Percentiles rank a stretch among this genome's conserved stretches.
phyloP scores from a whole-genome alignment of 176 grass and related monocot species.

The Oryza coarctata region DNA sequence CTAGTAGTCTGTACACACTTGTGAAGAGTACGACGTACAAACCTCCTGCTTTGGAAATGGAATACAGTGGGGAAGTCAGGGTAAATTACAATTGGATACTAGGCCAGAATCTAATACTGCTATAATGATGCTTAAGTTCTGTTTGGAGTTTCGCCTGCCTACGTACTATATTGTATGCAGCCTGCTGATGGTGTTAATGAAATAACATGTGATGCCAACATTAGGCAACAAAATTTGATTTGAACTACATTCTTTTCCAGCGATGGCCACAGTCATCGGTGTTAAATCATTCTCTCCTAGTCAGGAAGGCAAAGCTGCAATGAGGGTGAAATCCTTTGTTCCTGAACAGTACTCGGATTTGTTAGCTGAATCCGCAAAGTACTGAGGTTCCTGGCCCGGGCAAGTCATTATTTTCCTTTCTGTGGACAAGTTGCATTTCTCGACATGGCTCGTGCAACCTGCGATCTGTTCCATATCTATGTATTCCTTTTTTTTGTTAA shows the following conservation, averaged over 20 bases:
- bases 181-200: conserved; percentile 7
- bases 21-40: conserved; percentile 10
- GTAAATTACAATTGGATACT: neutral
- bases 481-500: neutral
- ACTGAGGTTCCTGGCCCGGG: conserved; percentile 22
- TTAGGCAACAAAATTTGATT: conserved; percentile 6
- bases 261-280: conserved; percentile 58
- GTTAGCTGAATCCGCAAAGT: conserved; percentile 6
- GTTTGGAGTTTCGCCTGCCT: conserved; percentile 8
- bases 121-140: conserved; percentile 16
- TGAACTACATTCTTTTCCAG: conserved; percentile 43
- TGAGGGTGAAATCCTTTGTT: conserved; percentile 82
- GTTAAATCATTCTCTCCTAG: conserved; percentile 64
- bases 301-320: conserved; percentile 30
- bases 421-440: neutral
- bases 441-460: neutral
- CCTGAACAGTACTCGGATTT: conserved; percentile 58
- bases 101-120: neutral
- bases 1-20: conserved; percentile 30
- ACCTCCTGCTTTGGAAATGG: neutral
- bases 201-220: neutral
- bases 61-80: neutral
- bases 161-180: neutral
- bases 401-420: neutral
- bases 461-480: neutral